phyloP scores from a whole-genome alignment of 768 basidiomycete species.

The Termitomyces sp. region DNA sequence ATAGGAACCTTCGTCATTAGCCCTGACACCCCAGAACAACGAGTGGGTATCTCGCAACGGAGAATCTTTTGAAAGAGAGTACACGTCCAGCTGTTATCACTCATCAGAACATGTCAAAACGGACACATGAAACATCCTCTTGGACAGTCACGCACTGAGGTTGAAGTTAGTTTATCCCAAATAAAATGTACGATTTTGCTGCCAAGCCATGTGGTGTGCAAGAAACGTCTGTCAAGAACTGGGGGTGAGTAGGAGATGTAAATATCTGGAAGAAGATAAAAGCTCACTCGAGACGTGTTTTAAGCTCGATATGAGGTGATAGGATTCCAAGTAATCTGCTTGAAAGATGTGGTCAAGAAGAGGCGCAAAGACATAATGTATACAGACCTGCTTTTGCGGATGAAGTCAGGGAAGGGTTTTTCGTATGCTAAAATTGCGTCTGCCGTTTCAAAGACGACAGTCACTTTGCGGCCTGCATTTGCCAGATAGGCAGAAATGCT shows the following conservation, averaged over 20 bases:
- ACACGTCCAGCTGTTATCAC: slow-evolving; percentile 20
- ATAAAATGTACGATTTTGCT: slow-evolving; percentile 46
- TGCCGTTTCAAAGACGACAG: slow-evolving; percentile 48
- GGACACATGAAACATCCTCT: background rate
- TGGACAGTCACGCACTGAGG: background rate
- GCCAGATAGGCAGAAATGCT: slow-evolving; percentile 54
- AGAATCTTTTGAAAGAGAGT: slow-evolving; percentile 41
- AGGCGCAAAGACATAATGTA: background rate
- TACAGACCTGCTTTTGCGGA: slow-evolving; percentile 57
- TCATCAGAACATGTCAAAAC: background rate
- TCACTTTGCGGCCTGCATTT: slow-evolving; percentile 44
- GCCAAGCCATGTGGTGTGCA: slow-evolving; percentile 60
- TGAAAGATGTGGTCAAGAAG: background rate
- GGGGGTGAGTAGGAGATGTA: background rate
- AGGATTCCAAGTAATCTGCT: slow-evolving; percentile 49
- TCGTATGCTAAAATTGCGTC: slow-evolving; percentile 51
- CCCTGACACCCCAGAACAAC: slow-evolving; percentile 37
- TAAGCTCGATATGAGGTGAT: slow-evolving; percentile 46
- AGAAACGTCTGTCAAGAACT: slow-evolving; percentile 40
- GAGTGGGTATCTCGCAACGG: slow-evolving; percentile 44
- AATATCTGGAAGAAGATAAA: background rate
- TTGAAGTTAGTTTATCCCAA: slow-evolving; percentile 40
- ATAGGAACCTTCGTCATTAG: slow-evolving; percentile 53
- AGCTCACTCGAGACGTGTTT: slow-evolving; percentile 54
- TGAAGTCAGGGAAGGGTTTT: slow-evolving; percentile 47